phyloP scores from a whole-genome alignment of 768 basidiomycete species.

The Pilatotrama ljubarskyi region DNA sequence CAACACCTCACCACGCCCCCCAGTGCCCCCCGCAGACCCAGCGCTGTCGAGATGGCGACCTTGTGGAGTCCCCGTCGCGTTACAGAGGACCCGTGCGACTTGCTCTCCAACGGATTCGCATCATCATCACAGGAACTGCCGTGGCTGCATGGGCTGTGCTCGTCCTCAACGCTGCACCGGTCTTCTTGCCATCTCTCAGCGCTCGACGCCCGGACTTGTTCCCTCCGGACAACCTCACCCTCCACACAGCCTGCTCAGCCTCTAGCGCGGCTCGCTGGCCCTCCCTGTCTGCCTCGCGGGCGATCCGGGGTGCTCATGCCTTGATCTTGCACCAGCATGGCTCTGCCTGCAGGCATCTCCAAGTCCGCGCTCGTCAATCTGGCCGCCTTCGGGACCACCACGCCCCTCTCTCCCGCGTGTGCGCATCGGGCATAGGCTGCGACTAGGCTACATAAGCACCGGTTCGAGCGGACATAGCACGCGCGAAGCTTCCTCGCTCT shows the following conservation, averaged over 20 bases:
- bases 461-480: constrained; percentile 6
- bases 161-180: constrained; percentile 4
- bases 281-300: not conserved
- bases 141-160: constrained; percentile 9
- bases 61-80: not conserved
- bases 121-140: constrained; percentile 15
- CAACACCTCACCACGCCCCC: not conserved
- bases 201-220: not conserved
- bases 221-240: not conserved
- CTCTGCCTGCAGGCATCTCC: constrained; percentile 4
- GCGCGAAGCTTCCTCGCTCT: not conserved
- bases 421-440: constrained; percentile 8
- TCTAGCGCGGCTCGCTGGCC: constrained; percentile 1
- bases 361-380: not conserved
- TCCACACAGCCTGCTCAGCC: not conserved
- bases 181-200: not conserved
- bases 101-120: not conserved
- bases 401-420: constrained; percentile 4
- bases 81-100: not conserved
- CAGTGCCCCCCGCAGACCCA: not conserved
- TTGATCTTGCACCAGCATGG: not conserved
- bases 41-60: constrained; percentile 14
- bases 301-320: not conserved
- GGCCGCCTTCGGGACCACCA: too few species aligned
- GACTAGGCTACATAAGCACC: constrained; percentile 8